Percentiles rank a stretch among this genome's conserved stretches.
These are phyloP conservation scores for Ormosia semicastrata DNA, from an alignment of 306 rosid genomes.

Conservation along the genomic window DNA sequence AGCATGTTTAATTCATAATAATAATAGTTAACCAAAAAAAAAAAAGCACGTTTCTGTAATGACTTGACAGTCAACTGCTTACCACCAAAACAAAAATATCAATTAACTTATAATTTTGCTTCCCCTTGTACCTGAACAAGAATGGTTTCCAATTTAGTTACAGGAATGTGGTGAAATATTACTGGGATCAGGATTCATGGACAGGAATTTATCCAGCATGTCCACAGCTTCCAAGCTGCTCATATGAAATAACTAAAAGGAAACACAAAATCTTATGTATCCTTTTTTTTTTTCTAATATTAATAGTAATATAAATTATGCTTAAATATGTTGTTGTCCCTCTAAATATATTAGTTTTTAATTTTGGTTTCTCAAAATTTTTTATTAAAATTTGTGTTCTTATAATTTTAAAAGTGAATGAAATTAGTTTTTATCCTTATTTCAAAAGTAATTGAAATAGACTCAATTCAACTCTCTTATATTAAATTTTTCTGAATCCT, in stretches of 20 bases:
- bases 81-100: neutral
- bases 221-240: slow-evolving; percentile 57
- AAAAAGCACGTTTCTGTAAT: neutral
- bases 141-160: neutral
- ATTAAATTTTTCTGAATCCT: too few species aligned
- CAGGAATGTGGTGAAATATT: neutral
- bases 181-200: slow-evolving; percentile 53
- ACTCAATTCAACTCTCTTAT: too few species aligned
- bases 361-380: too few species aligned
- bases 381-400: too few species aligned
- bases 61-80: neutral
- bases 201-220: slow-evolving; percentile 55
- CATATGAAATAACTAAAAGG: slow-evolving; percentile 42
- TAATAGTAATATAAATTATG: neutral
- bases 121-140: too few species aligned
- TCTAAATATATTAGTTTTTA: too few species aligned
- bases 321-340: too few species aligned
- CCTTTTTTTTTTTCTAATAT: slow-evolving; percentile 3
- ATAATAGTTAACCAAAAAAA: neutral
- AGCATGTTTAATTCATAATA: neutral
- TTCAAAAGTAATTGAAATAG: too few species aligned
- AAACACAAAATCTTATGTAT: neutral
- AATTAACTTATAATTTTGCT: too few species aligned
- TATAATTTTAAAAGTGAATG: too few species aligned
- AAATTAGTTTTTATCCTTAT: too few species aligned